Evolutionary conservation across 768 basidiomycete species (phyloP).

Genomic region (Leccinellum luteum): DNA sequence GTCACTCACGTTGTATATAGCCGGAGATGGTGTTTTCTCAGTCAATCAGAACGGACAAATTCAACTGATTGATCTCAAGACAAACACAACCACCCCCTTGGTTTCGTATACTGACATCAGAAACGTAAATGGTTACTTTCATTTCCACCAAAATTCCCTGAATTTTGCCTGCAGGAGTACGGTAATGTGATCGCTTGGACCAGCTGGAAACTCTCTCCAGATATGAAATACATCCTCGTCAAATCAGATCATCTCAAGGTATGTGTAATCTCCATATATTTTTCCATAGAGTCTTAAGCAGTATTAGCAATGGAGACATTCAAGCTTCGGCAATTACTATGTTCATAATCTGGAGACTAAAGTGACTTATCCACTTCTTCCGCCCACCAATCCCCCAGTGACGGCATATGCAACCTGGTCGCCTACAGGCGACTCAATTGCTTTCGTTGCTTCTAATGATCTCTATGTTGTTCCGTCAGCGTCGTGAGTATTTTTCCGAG

Average conservation of each 20-base stretch:
- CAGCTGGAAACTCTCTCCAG: slow-evolving; percentile 82
- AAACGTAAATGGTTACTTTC: slow-evolving; percentile 47
- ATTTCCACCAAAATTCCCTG: neutral
- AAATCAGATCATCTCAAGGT: slow-evolving; percentile 76
- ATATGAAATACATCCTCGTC: slow-evolving; percentile 87
- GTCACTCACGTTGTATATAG: slow-evolving; percentile 40
- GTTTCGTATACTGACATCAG: slow-evolving; percentile 57
- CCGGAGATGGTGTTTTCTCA: slow-evolving; percentile 93
- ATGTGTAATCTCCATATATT: slow-evolving; percentile 3
- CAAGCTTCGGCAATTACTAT: slow-evolving; percentile 89
- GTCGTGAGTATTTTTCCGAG: slow-evolving; percentile 41
- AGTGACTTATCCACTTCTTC: slow-evolving; percentile 65
- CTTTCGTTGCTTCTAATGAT: slow-evolving; percentile 85
- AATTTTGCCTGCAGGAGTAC: slow-evolving; percentile 42
- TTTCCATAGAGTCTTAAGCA: slow-evolving; percentile 5
- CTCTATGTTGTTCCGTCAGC: slow-evolving; percentile 78
- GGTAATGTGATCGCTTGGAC: slow-evolving; percentile 50
- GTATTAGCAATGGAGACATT: slow-evolving; percentile 91
- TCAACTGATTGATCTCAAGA: slow-evolving; percentile 76
- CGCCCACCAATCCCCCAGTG: slow-evolving; percentile 64
- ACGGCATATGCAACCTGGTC: slow-evolving; percentile 87
- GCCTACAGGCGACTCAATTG: slow-evolving; percentile 76
- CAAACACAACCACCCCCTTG: slow-evolving; percentile 62
- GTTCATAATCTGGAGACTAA: slow-evolving; percentile 76
- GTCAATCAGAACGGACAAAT: slow-evolving; percentile 60